phyloP scores from a whole-genome alignment of 1,139 yeast genomes.

The Yamadazyma conglobata region DNA sequence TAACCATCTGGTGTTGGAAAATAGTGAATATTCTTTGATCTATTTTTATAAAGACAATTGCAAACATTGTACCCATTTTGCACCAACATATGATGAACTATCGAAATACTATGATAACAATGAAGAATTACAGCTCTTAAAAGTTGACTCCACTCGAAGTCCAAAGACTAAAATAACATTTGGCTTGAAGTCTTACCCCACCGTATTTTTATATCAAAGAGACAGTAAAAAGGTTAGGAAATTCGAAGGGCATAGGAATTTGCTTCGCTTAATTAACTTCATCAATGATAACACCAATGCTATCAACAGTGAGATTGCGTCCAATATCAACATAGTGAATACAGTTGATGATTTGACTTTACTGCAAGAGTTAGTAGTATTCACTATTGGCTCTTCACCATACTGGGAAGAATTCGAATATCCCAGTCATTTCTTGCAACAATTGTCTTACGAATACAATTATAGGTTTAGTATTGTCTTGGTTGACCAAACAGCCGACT shows the following conservation, averaged over 20 bases:
- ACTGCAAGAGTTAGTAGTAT: conserved; percentile 23
- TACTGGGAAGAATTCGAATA: conserved; percentile 32
- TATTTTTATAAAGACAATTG: conserved; percentile 41
- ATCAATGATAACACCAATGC: conserved; percentile 17
- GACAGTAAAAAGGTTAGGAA: conserved; percentile 24
- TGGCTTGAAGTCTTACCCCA: conserved; percentile 28
- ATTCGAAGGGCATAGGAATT: conserved; percentile 21
- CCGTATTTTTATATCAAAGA: conserved; percentile 29
- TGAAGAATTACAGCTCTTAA: conserved; percentile 27
- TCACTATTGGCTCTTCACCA: conserved; percentile 20
- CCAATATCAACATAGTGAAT: conserved; percentile 11
- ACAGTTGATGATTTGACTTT: conserved; percentile 4
- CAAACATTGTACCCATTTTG: conserved; percentile 32
- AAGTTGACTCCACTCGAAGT: conserved; percentile 27
- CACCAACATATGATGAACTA: conserved; percentile 36
- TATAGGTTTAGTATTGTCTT: conserved; percentile 25
- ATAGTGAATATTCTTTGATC: conserved; percentile 34
- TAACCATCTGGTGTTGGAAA: conserved; percentile 9
- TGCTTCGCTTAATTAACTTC: conserved; percentile 24
- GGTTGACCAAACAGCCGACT: conserved; percentile 19
- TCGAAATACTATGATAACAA: conserved; percentile 24
- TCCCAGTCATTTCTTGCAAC: conserved; percentile 37
- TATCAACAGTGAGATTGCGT: conserved; percentile 14
- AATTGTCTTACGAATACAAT: conserved; percentile 19
- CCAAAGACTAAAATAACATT: conserved; percentile 24